Percentiles rank a stretch among this genome's conserved stretches.
Conservation (phyloP, 306 rosid genomes). For the Castanospermum australe region DNA sequence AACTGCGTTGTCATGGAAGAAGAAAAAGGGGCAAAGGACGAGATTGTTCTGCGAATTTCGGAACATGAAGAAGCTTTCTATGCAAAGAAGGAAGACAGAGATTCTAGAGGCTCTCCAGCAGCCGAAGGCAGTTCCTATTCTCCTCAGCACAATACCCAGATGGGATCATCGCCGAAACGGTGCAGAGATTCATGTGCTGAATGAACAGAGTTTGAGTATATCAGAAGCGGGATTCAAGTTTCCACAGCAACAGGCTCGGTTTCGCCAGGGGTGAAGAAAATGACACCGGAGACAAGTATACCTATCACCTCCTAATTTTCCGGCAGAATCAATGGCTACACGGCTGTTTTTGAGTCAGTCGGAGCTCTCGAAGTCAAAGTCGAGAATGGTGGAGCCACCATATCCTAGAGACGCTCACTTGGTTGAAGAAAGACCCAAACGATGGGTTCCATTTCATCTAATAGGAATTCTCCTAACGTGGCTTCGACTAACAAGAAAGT, state of each 20-base stretch:
- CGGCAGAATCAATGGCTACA: constrained; percentile 6
- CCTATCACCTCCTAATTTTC: constrained; percentile 38
- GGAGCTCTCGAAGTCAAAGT: constrained; percentile 57
- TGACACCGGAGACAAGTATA: neutral
- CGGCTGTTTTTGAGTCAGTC: constrained; percentile 45
- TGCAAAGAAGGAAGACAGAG: neutral
- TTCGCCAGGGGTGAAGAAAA: constrained; percentile 23
- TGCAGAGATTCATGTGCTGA: constrained; percentile 29
- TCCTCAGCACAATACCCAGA: constrained; percentile 17
- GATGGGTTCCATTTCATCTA: constrained; percentile 18
- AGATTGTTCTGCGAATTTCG: constrained; percentile 56
- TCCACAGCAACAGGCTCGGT: constrained; percentile 21
- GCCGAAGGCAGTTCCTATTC: constrained; percentile 21
- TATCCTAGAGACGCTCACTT: constrained; percentile 25
- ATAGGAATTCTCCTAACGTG: constrained; percentile 27
- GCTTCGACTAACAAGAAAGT: constrained; percentile 32
- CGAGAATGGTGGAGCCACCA: constrained; percentile 63
- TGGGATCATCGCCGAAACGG: constrained; percentile 32
- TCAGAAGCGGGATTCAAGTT: constrained; percentile 6
- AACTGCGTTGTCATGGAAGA: constrained; percentile 33
- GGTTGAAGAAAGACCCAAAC: constrained; percentile 26
- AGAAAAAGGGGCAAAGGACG: constrained; percentile 35
- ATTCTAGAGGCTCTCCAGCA: neutral
- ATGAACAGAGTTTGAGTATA: constrained; percentile 32
- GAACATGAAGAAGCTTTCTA: constrained; percentile 18